Percentiles rank a stretch among this genome's conserved stretches.
These are phyloP conservation scores for Trypanosomatidae sp. DNA, from an alignment of 208 protist species.

Conservation along the genomic window DNA sequence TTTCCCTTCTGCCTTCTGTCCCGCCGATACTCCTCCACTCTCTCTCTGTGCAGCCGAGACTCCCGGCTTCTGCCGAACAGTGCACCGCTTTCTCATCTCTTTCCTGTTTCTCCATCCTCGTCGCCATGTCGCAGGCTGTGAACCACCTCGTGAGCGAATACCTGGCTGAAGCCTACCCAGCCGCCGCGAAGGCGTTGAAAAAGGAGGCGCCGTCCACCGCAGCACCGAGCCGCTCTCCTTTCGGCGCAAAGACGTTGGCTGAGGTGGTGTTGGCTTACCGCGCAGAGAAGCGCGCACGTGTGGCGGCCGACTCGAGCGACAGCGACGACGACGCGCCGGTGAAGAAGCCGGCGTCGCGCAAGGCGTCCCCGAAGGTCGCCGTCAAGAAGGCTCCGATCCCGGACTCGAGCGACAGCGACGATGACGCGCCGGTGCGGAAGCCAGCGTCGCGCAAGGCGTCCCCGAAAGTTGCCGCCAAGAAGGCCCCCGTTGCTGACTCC, in stretches of 20 bases:
- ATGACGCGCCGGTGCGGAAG: constrained; percentile 47
- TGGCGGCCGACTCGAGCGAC: constrained; percentile 34
- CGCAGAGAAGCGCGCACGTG: constrained; percentile 16
- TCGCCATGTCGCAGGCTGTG: constrained; percentile 45
- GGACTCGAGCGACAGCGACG: constrained; percentile 38
- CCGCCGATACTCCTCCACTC: too few relatives aligned
- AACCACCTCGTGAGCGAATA: constrained; percentile 55
- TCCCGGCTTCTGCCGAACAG: too few relatives aligned
- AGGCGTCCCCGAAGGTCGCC: constrained; percentile 35
- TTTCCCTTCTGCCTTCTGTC: too few relatives aligned
- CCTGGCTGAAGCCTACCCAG: constrained; percentile 39
- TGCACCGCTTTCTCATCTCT: background rate
- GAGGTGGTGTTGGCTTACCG: constrained; percentile 23
- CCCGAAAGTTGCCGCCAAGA: constrained; percentile 46
- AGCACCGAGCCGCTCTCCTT: constrained; percentile 15
- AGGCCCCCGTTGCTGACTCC: constrained; percentile 46
- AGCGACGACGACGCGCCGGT: constrained; percentile 52
- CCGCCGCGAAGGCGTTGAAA: constrained; percentile 35
- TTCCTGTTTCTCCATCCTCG: background rate
- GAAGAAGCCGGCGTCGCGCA: constrained; percentile 22
- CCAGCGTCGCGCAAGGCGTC: constrained; percentile 22
- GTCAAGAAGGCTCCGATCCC: constrained; percentile 54
- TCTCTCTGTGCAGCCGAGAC: too few relatives aligned
- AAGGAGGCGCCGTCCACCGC: constrained; percentile 25
- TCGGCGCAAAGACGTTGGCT: constrained; percentile 15